These are phyloP conservation scores for Emiliania huxleyi DNA, from an alignment of 78 protist genomes.

Conservation along the genomic window DNA sequence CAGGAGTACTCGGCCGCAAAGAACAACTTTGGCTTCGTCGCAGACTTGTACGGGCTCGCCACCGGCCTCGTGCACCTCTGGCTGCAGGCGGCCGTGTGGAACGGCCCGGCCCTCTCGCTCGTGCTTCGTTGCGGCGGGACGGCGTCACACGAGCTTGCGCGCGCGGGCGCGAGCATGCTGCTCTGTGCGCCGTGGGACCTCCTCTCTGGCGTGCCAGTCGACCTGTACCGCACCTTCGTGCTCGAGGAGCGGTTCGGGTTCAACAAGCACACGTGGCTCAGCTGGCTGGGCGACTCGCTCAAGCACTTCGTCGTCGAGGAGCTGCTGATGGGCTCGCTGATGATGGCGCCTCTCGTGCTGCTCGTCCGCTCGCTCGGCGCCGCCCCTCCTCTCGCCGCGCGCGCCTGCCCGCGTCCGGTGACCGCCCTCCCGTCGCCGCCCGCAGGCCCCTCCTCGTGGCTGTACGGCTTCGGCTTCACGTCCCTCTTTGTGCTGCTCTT, in stretches of 20 bases:
- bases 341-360: background rate
- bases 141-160: background rate
- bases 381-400: slow-evolving; percentile 38
- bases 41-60: background rate
- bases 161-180: background rate
- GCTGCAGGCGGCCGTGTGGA: background rate
- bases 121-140: background rate
- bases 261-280: slow-evolving; percentile 13
- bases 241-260: slow-evolving; percentile 14
- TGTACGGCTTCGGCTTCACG: too few relatives aligned
- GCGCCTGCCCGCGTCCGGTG: too few relatives aligned
- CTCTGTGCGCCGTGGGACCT: background rate
- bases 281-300: background rate
- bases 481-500: slow-evolving; percentile 35
- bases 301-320: background rate
- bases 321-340: background rate
- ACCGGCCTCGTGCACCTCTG: background rate
- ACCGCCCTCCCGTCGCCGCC: too few relatives aligned
- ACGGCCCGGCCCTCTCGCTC: background rate
- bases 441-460: too few relatives aligned
- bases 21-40: background rate
- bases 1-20: background rate
- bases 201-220: background rate
- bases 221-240: slow-evolving; percentile 7
- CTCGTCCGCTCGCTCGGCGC: slow-evolving; percentile 38